Percentiles rank a stretch among this genome's conserved stretches.
Conservation (phyloP, 2,329 filamentous ascomycete genomes). For the Elsinoe batatas region DNA sequence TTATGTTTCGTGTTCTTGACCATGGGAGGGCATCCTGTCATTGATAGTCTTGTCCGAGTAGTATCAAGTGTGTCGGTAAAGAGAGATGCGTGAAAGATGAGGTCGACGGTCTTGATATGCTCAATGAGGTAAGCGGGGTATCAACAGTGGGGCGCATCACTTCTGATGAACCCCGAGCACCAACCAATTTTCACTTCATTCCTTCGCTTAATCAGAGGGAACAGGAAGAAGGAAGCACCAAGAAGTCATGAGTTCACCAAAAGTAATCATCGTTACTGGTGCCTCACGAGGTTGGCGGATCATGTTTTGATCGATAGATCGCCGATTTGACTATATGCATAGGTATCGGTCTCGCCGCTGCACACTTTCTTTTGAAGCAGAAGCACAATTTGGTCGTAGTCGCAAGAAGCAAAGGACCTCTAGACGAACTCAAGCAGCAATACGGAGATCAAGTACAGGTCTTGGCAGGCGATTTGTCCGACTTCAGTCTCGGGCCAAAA, state of each 20-base stretch:
- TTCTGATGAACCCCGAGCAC: constrained; percentile 1
- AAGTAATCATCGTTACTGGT: constrained; percentile 48
- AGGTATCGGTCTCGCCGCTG: constrained; percentile 54
- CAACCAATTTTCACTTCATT: neutral
- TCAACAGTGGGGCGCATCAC: constrained; percentile 1
- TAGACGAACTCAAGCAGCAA: constrained; percentile 44
- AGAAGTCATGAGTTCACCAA: constrained; percentile 19
- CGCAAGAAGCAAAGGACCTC: constrained; percentile 46
- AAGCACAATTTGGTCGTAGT: constrained; percentile 47
- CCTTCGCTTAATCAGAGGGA: neutral
- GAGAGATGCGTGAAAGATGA: neutral
- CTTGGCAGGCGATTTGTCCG: constrained; percentile 48
- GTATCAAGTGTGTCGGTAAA: no score
- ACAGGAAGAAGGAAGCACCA: constrained; percentile 11
- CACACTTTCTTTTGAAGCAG: constrained; percentile 48
- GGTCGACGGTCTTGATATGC: neutral
- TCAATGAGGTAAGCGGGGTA: constrained; percentile 6
- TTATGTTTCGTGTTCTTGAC: no score
- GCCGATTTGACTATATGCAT: constrained; percentile 7
- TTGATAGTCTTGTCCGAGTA: no score
- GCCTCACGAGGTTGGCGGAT: constrained; percentile 47
- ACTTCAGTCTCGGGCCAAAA: constrained; percentile 45
- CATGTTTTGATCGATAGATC: neutral
- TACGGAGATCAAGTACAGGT: constrained; percentile 47
- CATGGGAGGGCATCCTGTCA: no score